phyloP scores from a whole-genome alignment of 2,329 filamentous ascomycete genomes.

The Talaromyces sp. region DNA sequence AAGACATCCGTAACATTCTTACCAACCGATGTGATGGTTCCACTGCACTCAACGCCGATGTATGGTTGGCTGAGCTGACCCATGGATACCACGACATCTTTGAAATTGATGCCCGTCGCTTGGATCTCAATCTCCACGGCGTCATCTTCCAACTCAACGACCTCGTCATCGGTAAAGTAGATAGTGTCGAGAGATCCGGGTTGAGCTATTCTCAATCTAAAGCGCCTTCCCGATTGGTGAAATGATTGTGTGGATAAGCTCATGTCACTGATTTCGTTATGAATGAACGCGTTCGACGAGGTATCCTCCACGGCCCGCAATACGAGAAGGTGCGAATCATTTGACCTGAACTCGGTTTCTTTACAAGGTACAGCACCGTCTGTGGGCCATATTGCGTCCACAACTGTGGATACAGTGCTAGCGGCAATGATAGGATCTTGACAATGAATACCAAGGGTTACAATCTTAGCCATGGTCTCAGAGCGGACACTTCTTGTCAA shows the following conservation, averaged over 20 bases:
- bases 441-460: slow-evolving; percentile 24
- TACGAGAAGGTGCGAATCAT: slow-evolving; percentile 22
- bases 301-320: slow-evolving; percentile 23
- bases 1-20: slow-evolving; percentile 28
- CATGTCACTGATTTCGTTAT: slow-evolving; percentile 26
- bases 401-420: background rate
- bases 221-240: slow-evolving; percentile 21
- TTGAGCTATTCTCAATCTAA: slow-evolving; percentile 22
- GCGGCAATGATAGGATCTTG: slow-evolving; percentile 20
- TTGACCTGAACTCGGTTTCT: slow-evolving; percentile 26
- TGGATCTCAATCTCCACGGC: slow-evolving; percentile 14
- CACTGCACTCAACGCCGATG: slow-evolving; percentile 41
- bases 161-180: slow-evolving; percentile 26
- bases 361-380: slow-evolving; percentile 17
- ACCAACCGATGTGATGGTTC: slow-evolving; percentile 32
- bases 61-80: slow-evolving; percentile 16
- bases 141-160: slow-evolving; percentile 15
- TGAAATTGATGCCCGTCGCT: slow-evolving; percentile 17
- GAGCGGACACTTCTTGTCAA: slow-evolving; percentile 27
- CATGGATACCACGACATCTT: slow-evolving; percentile 17
- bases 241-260: slow-evolving; percentile 23
- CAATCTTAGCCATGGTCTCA: slow-evolving; percentile 24
- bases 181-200: slow-evolving; percentile 25
- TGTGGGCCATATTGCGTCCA: slow-evolving; percentile 22
- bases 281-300: slow-evolving; percentile 23